Conservation (phyloP, 305 asterid species). For the Rubia occidens region DNA sequence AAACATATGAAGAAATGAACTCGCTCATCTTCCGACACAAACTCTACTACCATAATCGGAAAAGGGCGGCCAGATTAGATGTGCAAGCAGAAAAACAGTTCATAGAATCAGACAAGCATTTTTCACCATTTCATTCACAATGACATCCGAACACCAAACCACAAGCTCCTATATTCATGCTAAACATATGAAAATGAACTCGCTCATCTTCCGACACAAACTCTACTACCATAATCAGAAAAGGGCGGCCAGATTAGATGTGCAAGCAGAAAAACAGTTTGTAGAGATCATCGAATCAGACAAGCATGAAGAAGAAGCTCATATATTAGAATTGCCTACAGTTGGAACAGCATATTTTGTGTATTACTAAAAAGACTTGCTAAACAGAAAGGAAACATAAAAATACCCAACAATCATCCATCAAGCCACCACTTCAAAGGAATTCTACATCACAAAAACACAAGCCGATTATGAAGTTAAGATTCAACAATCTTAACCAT, state of each 20-base stretch:
- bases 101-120: background rate
- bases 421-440: background rate
- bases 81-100: background rate
- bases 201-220: background rate
- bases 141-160: background rate
- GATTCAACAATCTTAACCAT: background rate
- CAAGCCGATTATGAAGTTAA: background rate
- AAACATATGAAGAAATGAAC: background rate
- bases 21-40: background rate
- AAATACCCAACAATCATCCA: background rate
- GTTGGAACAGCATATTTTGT: no score
- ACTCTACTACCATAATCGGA: background rate
- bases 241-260: background rate
- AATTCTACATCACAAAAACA: background rate
- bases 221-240: background rate
- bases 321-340: background rate
- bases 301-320: background rate
- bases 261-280: background rate
- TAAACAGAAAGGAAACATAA: background rate
- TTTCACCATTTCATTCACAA: background rate
- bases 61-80: background rate
- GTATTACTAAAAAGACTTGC: no score
- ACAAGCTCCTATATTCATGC: background rate
- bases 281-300: background rate
- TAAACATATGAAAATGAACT: background rate